Conservation (phyloP, 495 filamentous ascomycete genomes). For the Lentithecium fluviatile region DNA sequence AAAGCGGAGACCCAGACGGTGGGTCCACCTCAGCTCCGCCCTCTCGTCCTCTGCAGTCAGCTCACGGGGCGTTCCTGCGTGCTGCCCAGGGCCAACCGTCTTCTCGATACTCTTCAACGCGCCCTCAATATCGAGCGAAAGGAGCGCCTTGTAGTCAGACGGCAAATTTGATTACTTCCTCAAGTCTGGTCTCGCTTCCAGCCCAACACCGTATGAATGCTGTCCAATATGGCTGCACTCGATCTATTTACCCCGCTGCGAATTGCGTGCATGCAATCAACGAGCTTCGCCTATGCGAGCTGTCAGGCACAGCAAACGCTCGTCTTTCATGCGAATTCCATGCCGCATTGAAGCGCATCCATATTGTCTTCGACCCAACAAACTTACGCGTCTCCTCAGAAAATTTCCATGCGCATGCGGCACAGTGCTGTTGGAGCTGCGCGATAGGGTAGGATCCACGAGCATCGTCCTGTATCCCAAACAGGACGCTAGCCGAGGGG, state of each 20-base stretch:
- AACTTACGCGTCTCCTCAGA: background rate
- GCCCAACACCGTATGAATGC: slow-evolving; percentile 17
- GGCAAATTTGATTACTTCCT: slow-evolving; percentile 1
- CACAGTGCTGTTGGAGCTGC: too few species aligned
- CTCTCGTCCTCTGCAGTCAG: too few species aligned
- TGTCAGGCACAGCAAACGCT: slow-evolving; percentile 3
- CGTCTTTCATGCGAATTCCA: background rate
- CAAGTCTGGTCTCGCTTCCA: slow-evolving; percentile 9
- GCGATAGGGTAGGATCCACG: too few species aligned
- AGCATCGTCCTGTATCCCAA: too few species aligned
- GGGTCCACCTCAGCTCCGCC: background rate
- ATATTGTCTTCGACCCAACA: background rate
- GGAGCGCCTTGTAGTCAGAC: slow-evolving; percentile 1
- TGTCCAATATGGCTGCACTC: slow-evolving; percentile 2
- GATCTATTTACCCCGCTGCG: background rate
- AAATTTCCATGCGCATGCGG: background rate
- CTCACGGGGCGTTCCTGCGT: too few species aligned
- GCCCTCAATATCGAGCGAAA: slow-evolving; percentile 4
- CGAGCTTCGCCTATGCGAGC: slow-evolving; percentile 9
- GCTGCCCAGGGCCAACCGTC: background rate
- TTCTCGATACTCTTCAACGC: background rate
- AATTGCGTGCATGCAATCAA: slow-evolving; percentile 2
- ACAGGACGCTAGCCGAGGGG: too few species aligned
- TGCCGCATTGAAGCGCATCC: background rate
- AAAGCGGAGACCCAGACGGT: background rate